phyloP scores from a whole-genome alignment of 2,329 filamentous ascomycete genomes.

The Alternaria infectoria region DNA sequence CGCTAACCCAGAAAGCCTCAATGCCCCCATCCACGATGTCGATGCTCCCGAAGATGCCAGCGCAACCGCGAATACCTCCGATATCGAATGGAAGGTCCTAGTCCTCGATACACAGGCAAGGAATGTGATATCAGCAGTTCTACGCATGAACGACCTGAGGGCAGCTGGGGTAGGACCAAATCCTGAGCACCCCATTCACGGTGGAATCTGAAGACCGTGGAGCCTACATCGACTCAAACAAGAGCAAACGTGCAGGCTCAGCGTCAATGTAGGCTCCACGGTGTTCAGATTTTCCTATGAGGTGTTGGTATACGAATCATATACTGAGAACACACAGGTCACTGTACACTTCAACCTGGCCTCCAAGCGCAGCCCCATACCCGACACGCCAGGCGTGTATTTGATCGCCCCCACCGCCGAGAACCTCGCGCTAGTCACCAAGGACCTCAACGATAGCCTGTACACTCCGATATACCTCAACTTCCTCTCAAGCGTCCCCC shows the following conservation, averaged over 20 bases:
- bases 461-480: slow-evolving; percentile 93
- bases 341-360: slow-evolving; percentile 67
- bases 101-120: slow-evolving; percentile 92
- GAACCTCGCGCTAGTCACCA: slow-evolving; percentile 83
- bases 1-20: slow-evolving; percentile 58
- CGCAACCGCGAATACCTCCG: slow-evolving; percentile 15
- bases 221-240: neutral
- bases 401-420: slow-evolving; percentile 85
- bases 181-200: neutral
- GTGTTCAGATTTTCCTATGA: neutral
- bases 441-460: slow-evolving; percentile 82
- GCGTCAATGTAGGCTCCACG: neutral
- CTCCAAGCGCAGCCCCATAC: slow-evolving; percentile 83
- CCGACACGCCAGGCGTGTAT: slow-evolving; percentile 80
- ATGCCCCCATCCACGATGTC: slow-evolving; percentile 67
- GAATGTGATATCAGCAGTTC: slow-evolving; percentile 95
- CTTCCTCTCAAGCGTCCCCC: slow-evolving; percentile 91
- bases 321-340: slow-evolving; percentile 67
- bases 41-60: slow-evolving; percentile 63
- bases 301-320: neutral
- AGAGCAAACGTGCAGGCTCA: no score
- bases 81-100: slow-evolving; percentile 62
- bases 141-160: slow-evolving; percentile 90
- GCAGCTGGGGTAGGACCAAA: slow-evolving; percentile 71
- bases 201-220: neutral